Conservation (phyloP, 192 early-diverging fungal species). For the Backusella morwellensis region DNA sequence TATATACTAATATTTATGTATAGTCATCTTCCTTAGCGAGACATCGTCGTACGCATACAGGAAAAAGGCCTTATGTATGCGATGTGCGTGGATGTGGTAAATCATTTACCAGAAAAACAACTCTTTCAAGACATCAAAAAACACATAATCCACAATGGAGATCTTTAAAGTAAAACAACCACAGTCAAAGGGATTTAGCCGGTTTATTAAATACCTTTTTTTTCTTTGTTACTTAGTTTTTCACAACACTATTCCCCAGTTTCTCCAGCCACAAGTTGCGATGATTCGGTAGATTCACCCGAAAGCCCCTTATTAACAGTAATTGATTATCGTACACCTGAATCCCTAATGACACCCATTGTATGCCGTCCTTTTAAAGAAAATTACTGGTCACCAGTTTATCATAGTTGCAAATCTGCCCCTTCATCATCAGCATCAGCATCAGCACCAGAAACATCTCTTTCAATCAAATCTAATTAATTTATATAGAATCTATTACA, state of each 20-base stretch:
- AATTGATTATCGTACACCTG: background rate
- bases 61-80: slow-evolving; percentile 75
- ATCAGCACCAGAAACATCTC: background rate
- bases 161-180: slow-evolving; percentile 34
- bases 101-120: slow-evolving; percentile 67
- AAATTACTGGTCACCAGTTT: background rate
- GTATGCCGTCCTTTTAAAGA: slow-evolving; percentile 3
- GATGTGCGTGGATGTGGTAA: slow-evolving; percentile 68
- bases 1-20: background rate
- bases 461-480: background rate
- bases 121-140: slow-evolving; percentile 60
- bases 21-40: slow-evolving; percentile 74
- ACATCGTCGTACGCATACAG: slow-evolving; percentile 76
- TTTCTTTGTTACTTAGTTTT: background rate
- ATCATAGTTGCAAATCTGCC: background rate
- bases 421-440: background rate
- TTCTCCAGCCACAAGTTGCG: slow-evolving; percentile 9
- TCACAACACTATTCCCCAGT: background rate
- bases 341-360: background rate
- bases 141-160: slow-evolving; percentile 53
- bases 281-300: slow-evolving; percentile 6
- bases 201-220: background rate
- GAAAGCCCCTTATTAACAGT: background rate
- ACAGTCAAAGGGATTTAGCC: background rate
- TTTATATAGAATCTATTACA: background rate